These are phyloP conservation scores for Candida gorgasii DNA, from an alignment of 805 yeast species.

Conservation along the genomic window DNA sequence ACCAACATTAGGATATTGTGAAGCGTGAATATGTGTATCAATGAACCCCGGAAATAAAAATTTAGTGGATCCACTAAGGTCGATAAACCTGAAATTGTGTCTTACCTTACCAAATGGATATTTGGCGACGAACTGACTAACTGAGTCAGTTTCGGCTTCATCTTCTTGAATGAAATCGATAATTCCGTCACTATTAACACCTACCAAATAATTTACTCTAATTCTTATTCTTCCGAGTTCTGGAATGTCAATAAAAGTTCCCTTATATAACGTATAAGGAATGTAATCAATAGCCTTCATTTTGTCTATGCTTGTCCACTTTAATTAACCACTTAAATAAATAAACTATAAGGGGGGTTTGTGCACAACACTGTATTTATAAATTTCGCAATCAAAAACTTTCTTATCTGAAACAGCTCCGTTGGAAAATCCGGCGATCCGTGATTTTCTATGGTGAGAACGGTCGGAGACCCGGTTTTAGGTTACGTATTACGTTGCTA, in stretches of 20 bases:
- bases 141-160: neutral
- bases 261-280: conserved; percentile 54
- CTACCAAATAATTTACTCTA: conserved; percentile 55
- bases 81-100: conserved; percentile 20
- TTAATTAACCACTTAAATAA: too few relatives aligned
- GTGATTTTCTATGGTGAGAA: too few relatives aligned
- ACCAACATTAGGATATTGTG: conserved; percentile 46
- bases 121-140: conserved; percentile 8
- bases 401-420: conserved; percentile 3
- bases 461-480: too few relatives aligned
- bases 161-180: conserved; percentile 41
- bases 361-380: conserved; percentile 1
- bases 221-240: conserved; percentile 56
- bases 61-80: conserved; percentile 34
- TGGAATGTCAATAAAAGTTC: conserved; percentile 77
- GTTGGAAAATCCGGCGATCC: conserved; percentile 5
- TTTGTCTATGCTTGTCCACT: too few relatives aligned
- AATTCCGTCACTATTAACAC: conserved; percentile 59
- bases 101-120: conserved; percentile 9
- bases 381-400: conserved; percentile 2
- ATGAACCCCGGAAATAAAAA: conserved; percentile 64
- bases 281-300: conserved; percentile 18
- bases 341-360: too few relatives aligned
- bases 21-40: conserved; percentile 48
- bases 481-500: too few relatives aligned